Base-by-base conservation (phyloP, 2,329 filamentous ascomycete species). In the Rutstroemia sp. region DNA sequence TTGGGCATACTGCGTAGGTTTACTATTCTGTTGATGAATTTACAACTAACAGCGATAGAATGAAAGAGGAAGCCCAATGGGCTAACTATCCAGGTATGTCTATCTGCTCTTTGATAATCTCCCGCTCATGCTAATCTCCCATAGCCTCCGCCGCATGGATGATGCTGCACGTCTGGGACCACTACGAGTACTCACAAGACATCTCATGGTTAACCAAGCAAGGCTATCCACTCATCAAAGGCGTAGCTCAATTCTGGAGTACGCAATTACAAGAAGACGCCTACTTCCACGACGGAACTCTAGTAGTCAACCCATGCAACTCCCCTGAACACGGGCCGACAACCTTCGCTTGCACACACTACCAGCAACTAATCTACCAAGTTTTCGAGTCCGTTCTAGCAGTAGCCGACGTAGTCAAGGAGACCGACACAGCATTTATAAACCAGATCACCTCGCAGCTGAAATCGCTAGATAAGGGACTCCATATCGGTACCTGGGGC, bases 121-220 rank as follows among this genome's bases (percentile, higher is more conserved):
- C 39, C 6, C 6, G 12, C 39, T 41, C 10, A 41, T 19, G 16
- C 39, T n/a, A 41, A 41, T 16, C 9, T 19, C 14, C 4, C 17
- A 14, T 41, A 41, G 39, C 73, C 0, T 71, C 76, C 0, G 74
- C 76, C 1, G 78, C 78, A 1, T 84, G 81, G 81, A 76, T 83
- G 71, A 81, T 81, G 73, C 77, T 80, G 57, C 79, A 83, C 59
- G 76, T 84, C 1, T 78, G 74, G 68, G 79, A 84, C 57, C 74
- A 78, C 61, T 84, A 75, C 64, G 75, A 77, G 37, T 83, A 82
- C 61, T 76, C 73, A 2, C 73, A 71, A 25, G 73, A 82, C 59
- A 45, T 62, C 0, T 63, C 67, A 1, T 82, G 78, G 78, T 71
- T 79, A 63, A 23, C 69, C 58, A 12, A 73, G 5, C 69, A 70